A percentile compares a stretch with the other conserved stretches of the same genome.
Evolutionary conservation across 2,329 filamentous ascomycete genomes (phyloP).

Genomic region (Arthrocladium fulminans): DNA sequence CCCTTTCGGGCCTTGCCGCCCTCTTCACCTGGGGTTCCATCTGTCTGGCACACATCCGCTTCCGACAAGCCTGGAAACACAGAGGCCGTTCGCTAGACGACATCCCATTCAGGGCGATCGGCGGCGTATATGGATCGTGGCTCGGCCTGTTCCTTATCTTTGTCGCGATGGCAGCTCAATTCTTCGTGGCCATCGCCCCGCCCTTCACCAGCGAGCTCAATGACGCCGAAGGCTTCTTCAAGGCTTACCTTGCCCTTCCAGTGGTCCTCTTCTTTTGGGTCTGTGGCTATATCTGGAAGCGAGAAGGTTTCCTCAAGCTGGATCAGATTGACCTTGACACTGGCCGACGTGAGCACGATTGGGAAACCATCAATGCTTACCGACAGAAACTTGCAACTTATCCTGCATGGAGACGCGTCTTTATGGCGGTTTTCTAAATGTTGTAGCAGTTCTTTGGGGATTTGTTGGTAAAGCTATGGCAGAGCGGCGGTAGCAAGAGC

Average conservation of each 20-base stretch:
- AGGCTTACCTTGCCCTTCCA: constrained; percentile 48
- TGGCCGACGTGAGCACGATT: constrained; percentile 56
- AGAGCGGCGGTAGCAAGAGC: too few species aligned
- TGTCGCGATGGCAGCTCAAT: constrained; percentile 70
- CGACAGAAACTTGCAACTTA: constrained; percentile 8
- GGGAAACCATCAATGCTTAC: constrained; percentile 50
- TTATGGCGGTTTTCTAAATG: constrained; percentile 2
- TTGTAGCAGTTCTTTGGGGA: too few species aligned
- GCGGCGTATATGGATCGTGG: constrained; percentile 72
- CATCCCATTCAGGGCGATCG: constrained; percentile 71
- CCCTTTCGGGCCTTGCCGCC: constrained; percentile 53
- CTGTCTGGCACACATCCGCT: constrained; percentile 70
- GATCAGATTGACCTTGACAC: constrained; percentile 59
- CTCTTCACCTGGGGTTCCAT: constrained; percentile 60
- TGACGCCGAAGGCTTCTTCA: constrained; percentile 61
- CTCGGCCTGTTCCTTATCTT: constrained; percentile 67
- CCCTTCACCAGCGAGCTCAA: constrained; percentile 41
- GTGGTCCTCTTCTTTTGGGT: constrained; percentile 50
- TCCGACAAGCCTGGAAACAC: constrained; percentile 67
- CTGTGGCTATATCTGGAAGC: constrained; percentile 56
- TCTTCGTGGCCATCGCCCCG: constrained; percentile 78
- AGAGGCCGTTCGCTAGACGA: constrained; percentile 64
- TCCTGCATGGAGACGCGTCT: constrained; percentile 12
- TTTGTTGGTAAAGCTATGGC: neutral
- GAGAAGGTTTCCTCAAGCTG: constrained; percentile 49